Base-by-base conservation (phyloP, 345 rosid species). In the Lepidium sativum region DNA sequence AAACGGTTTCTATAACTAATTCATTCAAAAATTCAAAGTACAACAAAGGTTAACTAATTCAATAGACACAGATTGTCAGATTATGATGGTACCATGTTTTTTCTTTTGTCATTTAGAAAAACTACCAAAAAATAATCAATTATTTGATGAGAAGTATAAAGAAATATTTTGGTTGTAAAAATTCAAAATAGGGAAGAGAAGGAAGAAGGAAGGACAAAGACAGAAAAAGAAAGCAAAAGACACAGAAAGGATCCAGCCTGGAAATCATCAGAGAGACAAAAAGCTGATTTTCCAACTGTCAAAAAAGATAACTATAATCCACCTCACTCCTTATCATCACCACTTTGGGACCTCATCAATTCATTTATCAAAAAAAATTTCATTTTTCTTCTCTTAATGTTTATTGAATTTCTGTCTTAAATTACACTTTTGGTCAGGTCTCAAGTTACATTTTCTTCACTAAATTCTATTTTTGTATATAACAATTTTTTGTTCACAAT, bases 231-330 rank as follows among this genome's bases (percentile, higher is more conserved):
- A 65, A 31, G 38, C 47, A 16, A 54, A n/a, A 56, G 11, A 65
- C 27, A 65, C 71, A 72, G 61, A 72, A 58, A 72, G 76, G 50
- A 50, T 23, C 45, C 67, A 72, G 76, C 67, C 68, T 65, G 67
- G 71, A 43, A 2, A 32, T n/a, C 58, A 71, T 72, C 55, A 58
- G 71, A 72, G 66, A 65, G 60, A 58, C 68, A 70, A 70, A 6
- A 61, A 69, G 54, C 47, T 69, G 54, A 52, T 5, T 27, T 39
- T 14, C 55, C 47, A 70, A 53, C 67, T 0, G 6, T 27, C n/a
- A n/a, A 27, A 53, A 53, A 54, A 44, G 50, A 70, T 43, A 61
- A 43, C 74, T 38, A 56, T 61, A 69, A 17, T 16, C 59, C 32
- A 37, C 56, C 37, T 67, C 57, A 57, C 21, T 67, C 49, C 43